Percentiles rank a stretch among this genome's conserved stretches.
Conservation (phyloP, 164 flowering plant species). For the Pachysandra terminalis region DNA sequence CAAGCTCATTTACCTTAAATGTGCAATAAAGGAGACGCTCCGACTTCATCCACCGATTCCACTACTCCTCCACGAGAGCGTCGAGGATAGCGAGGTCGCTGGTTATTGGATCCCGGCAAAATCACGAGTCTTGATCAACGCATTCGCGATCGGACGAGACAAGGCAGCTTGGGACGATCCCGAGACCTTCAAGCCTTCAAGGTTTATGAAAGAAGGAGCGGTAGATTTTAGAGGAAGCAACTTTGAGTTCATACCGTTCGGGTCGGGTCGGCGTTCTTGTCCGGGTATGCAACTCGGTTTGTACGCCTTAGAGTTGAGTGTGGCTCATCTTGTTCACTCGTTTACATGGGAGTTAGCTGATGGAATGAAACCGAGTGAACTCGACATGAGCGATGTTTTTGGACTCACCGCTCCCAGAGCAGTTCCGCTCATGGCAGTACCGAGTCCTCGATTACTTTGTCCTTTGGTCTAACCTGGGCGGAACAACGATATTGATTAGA, state of each 20-base stretch:
- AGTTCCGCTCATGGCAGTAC: slow-evolving; percentile 58
- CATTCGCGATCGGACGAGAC: slow-evolving; percentile 71
- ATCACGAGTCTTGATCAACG: slow-evolving; percentile 66
- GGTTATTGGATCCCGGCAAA: slow-evolving; percentile 63
- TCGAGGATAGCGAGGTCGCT: slow-evolving; percentile 52
- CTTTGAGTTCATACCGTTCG: slow-evolving; percentile 83
- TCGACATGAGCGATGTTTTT: slow-evolving; percentile 70
- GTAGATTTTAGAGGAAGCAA: slow-evolving; percentile 63
- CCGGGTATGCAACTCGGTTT: slow-evolving; percentile 89
- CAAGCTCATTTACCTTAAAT: slow-evolving; percentile 53
- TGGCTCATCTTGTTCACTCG: slow-evolving; percentile 65
- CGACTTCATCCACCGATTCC: slow-evolving; percentile 93
- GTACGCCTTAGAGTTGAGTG: slow-evolving; percentile 55
- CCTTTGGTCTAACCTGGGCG: slow-evolving; percentile 33
- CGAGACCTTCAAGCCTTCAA: slow-evolving; percentile 43
- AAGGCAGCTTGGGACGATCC: slow-evolving; percentile 61
- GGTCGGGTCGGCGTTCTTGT: slow-evolving; percentile 86
- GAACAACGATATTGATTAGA: no score
- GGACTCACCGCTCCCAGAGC: slow-evolving; percentile 80
- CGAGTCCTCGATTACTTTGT: slow-evolving; percentile 41
- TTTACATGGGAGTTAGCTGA: slow-evolving; percentile 77
- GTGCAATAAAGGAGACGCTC: slow-evolving; percentile 56
- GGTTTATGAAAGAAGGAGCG: slow-evolving; percentile 47
- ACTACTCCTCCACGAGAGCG: slow-evolving; percentile 73
- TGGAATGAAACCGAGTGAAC: slow-evolving; percentile 76